Evolutionary conservation across 208 protist species (phyloP).

Genomic region (Trypanosoma brucei): DNA sequence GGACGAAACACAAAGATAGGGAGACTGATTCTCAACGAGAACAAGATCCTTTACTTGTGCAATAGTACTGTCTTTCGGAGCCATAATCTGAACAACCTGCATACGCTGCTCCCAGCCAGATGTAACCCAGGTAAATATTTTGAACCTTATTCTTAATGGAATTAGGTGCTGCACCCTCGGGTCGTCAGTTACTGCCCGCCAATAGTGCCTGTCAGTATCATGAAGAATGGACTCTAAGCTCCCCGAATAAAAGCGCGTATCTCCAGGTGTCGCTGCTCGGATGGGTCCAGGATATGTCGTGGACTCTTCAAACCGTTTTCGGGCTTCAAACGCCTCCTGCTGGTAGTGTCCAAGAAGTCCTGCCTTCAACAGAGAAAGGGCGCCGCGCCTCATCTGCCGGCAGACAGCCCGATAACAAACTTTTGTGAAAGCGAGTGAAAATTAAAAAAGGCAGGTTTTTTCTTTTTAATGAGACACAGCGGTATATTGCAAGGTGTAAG

Average conservation of each 20-base stretch:
- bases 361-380: conserved; percentile 21
- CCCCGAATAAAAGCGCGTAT: conserved; percentile 80
- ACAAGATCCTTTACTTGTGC: conserved; percentile 67
- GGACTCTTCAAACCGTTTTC: conserved; percentile 48
- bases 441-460: too few species aligned
- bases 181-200: conserved; percentile 80
- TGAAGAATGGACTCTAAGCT: conserved; percentile 71
- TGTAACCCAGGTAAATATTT: conserved; percentile 76
- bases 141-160: conserved; percentile 74
- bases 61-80: conserved; percentile 55
- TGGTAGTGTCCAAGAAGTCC: conserved; percentile 53
- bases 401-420: too few species aligned
- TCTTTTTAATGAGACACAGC: too few species aligned
- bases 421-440: too few species aligned
- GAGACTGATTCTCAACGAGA: conserved; percentile 75
- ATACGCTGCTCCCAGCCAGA: conserved; percentile 75
- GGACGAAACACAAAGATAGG: conserved; percentile 64
- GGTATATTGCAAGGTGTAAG: too few species aligned
- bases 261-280: conserved; percentile 70
- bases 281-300: conserved; percentile 76
- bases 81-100: conserved; percentile 75
- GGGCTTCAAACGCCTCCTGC: conserved; percentile 77
- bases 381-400: conserved; percentile 3
- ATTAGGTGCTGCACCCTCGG: conserved; percentile 68
- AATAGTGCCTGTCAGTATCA: conserved; percentile 81